Percentiles rank a stretch among this genome's conserved stretches.
phyloP scores from a whole-genome alignment of 441 rosid genomes.

The Adansonia madagascariensis region DNA sequence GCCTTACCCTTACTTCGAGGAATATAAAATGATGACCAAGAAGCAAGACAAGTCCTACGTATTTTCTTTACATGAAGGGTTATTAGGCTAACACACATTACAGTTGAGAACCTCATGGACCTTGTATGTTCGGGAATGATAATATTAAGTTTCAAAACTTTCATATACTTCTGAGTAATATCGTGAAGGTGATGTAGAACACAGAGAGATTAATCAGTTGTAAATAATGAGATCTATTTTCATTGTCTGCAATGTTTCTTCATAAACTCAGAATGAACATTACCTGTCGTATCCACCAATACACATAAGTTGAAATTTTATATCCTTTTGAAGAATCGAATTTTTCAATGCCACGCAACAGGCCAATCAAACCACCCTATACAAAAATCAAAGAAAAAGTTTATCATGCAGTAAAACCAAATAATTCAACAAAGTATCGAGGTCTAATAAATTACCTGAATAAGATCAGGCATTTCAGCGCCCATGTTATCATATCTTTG shows the following conservation, averaged over 20 bases:
- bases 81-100: neutral
- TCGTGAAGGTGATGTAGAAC: neutral
- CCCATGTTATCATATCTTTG: slow-evolving; percentile 87
- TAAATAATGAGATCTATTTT: neutral
- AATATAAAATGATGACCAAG: neutral
- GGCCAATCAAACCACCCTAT: slow-evolving; percentile 93
- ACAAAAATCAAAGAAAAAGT: neutral
- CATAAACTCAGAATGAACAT: slow-evolving; percentile 22
- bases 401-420: neutral
- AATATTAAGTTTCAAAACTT: neutral
- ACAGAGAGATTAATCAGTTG: neutral
- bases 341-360: slow-evolving; percentile 94
- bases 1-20: no score
- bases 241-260: neutral
- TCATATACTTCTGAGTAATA: neutral
- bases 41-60: neutral
- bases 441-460: slow-evolving; percentile 62
- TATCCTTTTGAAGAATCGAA: slow-evolving; percentile 95
- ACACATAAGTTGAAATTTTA: slow-evolving; percentile 93
- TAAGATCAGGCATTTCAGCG: slow-evolving; percentile 93
- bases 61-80: neutral
- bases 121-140: neutral
- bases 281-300: slow-evolving; percentile 99
- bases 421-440: neutral
- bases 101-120: neutral